Evolutionary conservation across 805 yeast genomes (phyloP), one percentile per base, ranked within the genome.

Genomic region (Nakazawaea molendinolei): DNA sequence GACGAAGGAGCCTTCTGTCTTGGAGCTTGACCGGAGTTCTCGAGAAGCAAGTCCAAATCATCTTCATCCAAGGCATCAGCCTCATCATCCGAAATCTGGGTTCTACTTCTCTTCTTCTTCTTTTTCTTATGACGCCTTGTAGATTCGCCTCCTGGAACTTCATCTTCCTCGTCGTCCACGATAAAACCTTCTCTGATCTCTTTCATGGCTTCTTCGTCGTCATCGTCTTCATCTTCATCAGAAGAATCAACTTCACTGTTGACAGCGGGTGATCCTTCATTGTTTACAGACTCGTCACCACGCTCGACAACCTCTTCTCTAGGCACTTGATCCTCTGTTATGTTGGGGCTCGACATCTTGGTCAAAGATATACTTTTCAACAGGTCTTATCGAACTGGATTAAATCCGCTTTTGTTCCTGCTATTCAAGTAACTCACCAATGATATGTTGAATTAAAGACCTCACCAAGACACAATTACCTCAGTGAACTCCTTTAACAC

Each of bases 151-250:
- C 52, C 63, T n/a, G 63, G 78, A 10, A 68, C 79, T 17, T 69
- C 79, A n/a, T 73, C 84, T 15, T 79, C 94, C 40, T 83, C 95
- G 48, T 86, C 95, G 49, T 87, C 96, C 8, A 86, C 97, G 50
- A 90, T 89, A 58, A 90, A 87, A 0, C 96, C 97, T 43, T 87
- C 95, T 32, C 90, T 75, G 28, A 89, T 81, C 48, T 74, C 74
- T 45, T 80, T 72, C 31, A 83, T 76, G 51, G 89, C 97, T 46
- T 89, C 96, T 51, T 83, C 96, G 51, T 87, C 95, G 21, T 86
- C 95, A 31, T 80, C 89, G 24, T 62, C 63, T 21, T 85, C 95
- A 6, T 84, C 95, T 27, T 87, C 97, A 38, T 84, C 94, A 9
- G 92, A 82, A 8, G 94, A 83, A 47, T 84, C 92, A 42, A 71